phyloP scores from a whole-genome alignment of 2,329 filamentous ascomycete species.

The Pseudogymnoascus sp. region DNA sequence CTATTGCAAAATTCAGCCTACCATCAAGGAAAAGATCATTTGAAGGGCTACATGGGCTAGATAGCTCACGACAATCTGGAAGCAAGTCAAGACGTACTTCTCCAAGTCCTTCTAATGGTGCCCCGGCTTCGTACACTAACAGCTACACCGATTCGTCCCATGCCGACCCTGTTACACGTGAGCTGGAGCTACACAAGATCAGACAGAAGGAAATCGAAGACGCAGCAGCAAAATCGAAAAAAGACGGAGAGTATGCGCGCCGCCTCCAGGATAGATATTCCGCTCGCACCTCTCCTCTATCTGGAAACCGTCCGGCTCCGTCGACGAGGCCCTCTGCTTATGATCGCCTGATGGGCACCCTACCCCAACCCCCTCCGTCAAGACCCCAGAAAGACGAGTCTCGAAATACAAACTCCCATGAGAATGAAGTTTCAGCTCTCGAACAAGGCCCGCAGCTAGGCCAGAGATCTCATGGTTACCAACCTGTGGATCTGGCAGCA shows the following conservation, averaged over 20 bases:
- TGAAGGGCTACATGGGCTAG: neutral
- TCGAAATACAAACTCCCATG: neutral
- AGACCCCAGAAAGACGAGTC: neutral
- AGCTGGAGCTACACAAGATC: constrained; percentile 2
- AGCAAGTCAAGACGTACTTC: constrained; percentile 27
- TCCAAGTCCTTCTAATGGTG: constrained; percentile 23
- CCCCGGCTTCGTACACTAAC: constrained; percentile 19
- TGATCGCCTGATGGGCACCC: constrained; percentile 22
- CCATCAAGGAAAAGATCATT: neutral
- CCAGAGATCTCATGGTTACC: neutral
- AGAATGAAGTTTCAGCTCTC: neutral
- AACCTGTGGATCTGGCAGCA: neutral
- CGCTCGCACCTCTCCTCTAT: neutral
- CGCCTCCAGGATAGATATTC: constrained; percentile 19
- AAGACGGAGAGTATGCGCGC: constrained; percentile 30
- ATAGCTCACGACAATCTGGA: constrained; percentile 4
- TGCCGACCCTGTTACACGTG: neutral
- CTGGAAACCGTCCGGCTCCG: neutral
- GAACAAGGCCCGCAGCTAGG: neutral
- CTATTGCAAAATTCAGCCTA: neutral
- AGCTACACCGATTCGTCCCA: constrained; percentile 10
- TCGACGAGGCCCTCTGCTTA: constrained; percentile 22
- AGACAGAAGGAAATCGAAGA: constrained; percentile 32
- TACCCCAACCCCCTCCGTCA: constrained; percentile 13
- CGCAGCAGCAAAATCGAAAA: constrained; percentile 30